phyloP scores from a whole-genome alignment of 305 asterid genomes.

The Fraxinus floribunda region DNA sequence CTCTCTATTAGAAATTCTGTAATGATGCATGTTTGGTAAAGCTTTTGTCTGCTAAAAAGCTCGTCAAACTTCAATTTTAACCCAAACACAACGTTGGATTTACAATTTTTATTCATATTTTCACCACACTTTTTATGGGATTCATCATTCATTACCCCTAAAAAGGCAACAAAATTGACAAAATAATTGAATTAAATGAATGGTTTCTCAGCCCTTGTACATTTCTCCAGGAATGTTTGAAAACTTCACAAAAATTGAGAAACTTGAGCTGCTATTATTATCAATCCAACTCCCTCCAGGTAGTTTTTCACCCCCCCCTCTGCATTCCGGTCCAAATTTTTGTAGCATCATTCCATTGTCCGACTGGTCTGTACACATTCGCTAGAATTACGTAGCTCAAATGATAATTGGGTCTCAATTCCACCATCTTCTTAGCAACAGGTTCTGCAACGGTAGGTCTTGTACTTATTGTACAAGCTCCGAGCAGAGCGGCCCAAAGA shows the following conservation, averaged over 20 bases:
- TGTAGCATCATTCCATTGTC: constrained; percentile 75
- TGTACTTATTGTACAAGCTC: constrained; percentile 65
- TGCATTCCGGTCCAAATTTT: constrained; percentile 54
- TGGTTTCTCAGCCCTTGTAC: background rate
- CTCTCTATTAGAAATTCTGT: background rate
- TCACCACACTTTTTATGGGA: background rate
- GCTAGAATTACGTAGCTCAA: constrained; percentile 77
- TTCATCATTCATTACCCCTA: background rate
- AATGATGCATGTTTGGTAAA: background rate
- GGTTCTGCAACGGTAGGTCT: constrained; percentile 44
- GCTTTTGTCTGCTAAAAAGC: background rate
- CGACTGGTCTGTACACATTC: constrained; percentile 65
- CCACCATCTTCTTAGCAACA: constrained; percentile 47
- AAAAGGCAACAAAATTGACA: background rate
- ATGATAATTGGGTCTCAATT: constrained; percentile 73
- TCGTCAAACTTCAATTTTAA: background rate
- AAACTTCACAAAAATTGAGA: constrained; percentile 10
- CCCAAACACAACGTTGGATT: background rate
- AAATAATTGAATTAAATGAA: constrained; percentile 9
- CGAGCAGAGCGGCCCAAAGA: constrained; percentile 76
- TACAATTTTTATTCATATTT: background rate
- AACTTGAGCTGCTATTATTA: constrained; percentile 25
- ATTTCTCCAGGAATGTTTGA: constrained; percentile 8
- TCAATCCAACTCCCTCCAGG: constrained; percentile 89
- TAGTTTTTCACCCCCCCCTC: constrained; percentile 53